Evolutionary conservation across 2,329 filamentous ascomycete genomes (phyloP).

Genomic region (Paracoccidioides brasiliensis): DNA sequence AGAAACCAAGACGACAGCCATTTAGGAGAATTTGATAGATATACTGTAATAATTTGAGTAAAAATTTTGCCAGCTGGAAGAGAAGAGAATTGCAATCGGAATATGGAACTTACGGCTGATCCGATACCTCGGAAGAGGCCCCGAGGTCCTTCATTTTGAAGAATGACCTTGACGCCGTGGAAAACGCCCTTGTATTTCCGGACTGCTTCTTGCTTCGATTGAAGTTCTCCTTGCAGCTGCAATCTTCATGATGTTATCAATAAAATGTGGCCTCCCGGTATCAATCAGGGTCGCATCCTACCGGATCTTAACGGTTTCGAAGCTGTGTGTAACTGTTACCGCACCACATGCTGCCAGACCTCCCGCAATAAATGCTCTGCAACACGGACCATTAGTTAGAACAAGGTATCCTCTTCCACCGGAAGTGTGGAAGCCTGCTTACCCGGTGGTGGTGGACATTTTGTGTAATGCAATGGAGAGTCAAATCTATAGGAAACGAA

Average conservation of each 20-base stretch:
- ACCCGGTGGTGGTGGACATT: slow-evolving; percentile 46
- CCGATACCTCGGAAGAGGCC: slow-evolving; percentile 83
- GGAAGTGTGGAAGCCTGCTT: slow-evolving; percentile 8
- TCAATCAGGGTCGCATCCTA: slow-evolving; percentile 30
- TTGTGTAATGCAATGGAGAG: background rate
- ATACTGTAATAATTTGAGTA: slow-evolving; percentile 43
- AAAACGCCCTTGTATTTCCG: slow-evolving; percentile 83
- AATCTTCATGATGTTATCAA: slow-evolving; percentile 43
- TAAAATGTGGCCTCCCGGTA: slow-evolving; percentile 2
- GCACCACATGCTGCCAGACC: slow-evolving; percentile 95
- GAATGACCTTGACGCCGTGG: slow-evolving; percentile 80
- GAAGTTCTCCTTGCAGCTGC: slow-evolving; percentile 91
- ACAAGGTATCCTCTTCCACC: background rate
- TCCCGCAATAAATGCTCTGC: slow-evolving; percentile 80
- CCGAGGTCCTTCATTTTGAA: slow-evolving; percentile 74
- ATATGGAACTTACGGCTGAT: slow-evolving; percentile 48
- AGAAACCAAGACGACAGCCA: slow-evolving; percentile 91
- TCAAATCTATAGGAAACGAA: background rate
- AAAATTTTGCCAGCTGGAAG: background rate
- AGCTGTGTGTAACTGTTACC: slow-evolving; percentile 93
- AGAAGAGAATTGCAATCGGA: background rate
- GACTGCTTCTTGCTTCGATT: slow-evolving; percentile 69
- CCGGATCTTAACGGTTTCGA: slow-evolving; percentile 98
- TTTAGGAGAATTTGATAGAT: slow-evolving; percentile 94
- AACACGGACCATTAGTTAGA: slow-evolving; percentile 8